phyloP scores from a whole-genome alignment of 2,329 filamentous ascomycete species.

The Plenodomus tracheiphilus region DNA sequence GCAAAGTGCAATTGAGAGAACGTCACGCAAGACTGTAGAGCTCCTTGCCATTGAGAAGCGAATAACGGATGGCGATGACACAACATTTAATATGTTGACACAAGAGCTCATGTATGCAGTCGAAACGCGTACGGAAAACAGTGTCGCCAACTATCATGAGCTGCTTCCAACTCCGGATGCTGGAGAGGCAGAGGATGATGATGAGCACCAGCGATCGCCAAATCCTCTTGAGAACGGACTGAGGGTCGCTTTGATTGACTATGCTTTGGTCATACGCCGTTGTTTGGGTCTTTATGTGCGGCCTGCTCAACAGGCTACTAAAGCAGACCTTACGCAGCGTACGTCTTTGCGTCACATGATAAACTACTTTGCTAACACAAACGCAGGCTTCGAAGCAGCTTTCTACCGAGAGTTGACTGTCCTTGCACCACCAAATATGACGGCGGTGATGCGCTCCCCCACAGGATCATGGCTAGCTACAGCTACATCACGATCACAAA shows the following conservation, averaged over 20 bases:
- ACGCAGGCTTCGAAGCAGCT: slow-evolving; percentile 50
- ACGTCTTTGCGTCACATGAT: slow-evolving; percentile 45
- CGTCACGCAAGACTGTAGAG: slow-evolving; percentile 87
- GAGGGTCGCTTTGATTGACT: slow-evolving; percentile 83
- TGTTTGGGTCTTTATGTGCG: slow-evolving; percentile 72
- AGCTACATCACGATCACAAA: slow-evolving; percentile 31
- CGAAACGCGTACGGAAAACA: slow-evolving; percentile 72
- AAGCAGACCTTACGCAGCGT: slow-evolving; percentile 66
- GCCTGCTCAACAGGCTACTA: slow-evolving; percentile 63
- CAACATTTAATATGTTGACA: slow-evolving; percentile 68
- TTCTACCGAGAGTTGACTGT: slow-evolving; percentile 49
- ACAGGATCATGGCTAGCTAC: slow-evolving; percentile 39
- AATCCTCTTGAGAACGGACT: slow-evolving; percentile 74
- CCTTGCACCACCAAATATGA: slow-evolving; percentile 42
- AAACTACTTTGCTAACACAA: slow-evolving; percentile 21
- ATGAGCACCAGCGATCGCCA: slow-evolving; percentile 49
- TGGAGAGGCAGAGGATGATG: slow-evolving; percentile 41
- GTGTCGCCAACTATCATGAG: slow-evolving; percentile 75
- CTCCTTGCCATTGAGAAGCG: slow-evolving; percentile 75
- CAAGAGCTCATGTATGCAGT: slow-evolving; percentile 79
- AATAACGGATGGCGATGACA: slow-evolving; percentile 71
- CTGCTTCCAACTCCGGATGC: slow-evolving; percentile 62
- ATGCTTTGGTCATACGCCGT: slow-evolving; percentile 84
- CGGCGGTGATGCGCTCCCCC: slow-evolving; percentile 36
- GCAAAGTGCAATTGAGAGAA: slow-evolving; percentile 88